Evolutionary conservation across 495 filamentous ascomycete species (phyloP), one percentile per base, ranked within the genome.

Genomic region (Aspergillus saccharolyticus): DNA sequence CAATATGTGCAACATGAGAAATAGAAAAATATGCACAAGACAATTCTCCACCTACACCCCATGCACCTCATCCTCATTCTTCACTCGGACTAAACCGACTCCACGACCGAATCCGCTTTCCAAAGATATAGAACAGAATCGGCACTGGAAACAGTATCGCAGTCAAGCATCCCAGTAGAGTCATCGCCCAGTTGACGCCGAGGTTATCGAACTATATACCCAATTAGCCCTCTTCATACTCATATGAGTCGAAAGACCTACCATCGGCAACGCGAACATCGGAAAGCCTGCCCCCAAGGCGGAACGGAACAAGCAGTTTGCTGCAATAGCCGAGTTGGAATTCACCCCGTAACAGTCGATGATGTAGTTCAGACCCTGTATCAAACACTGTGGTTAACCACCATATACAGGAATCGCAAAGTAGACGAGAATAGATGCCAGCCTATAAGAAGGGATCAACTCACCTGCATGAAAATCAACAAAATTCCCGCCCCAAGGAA

Each of bases 91-190:
- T 22, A 52, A 51, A 52, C 42, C 53, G 53, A 55, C 73, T 77
- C 69, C 65, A 59, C 50, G 58, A 62, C 33, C 84, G 66, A 19
- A 89, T 81, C 66, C 70, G 75, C 66, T 70, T 73, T 4, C 86
- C 86, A 58, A 78, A 88, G 7, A 78, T 63, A 61, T 74, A 88
- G 59, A 90, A 88, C 10, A 85, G 60, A 51, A 85, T 74, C 8
- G 85, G 86, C 8, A 87, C 79, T 0, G 85, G 86, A 6, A 86
- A 71, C 60, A 88, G 67, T 6, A 75, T 67, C 12, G 76, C 68
- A 1, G 79, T 73, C 25, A 89, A 67, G 45, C 82, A 86, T 0
- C 76, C 87, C 46, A 88, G 71, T 33, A 88, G 67, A 58, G 74
- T 80, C 15, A 78, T 82, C 7, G 82, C 85, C 66, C 84, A 86